Percentiles rank a stretch among this genome's conserved stretches.
Evolutionary conservation across 768 basidiomycete species (phyloP).

Genomic region (Mrakia gelida): DNA sequence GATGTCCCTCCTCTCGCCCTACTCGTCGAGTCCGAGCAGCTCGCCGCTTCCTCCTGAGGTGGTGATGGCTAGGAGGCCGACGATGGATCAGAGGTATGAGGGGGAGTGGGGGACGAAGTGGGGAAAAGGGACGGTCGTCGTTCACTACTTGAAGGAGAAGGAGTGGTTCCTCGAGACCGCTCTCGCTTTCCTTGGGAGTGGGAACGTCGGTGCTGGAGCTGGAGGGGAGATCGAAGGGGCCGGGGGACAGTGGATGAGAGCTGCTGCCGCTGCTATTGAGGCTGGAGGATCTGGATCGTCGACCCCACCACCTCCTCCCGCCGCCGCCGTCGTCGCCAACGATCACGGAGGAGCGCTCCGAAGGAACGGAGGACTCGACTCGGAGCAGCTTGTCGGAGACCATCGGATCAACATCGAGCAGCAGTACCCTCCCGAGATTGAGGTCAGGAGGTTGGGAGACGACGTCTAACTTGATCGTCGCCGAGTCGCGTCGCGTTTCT

Average conservation of each 20-base stretch:
- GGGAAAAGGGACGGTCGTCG: constrained; percentile 73
- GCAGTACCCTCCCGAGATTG: constrained; percentile 5
- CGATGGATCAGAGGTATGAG: constrained; percentile 25
- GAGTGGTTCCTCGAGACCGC: constrained; percentile 96
- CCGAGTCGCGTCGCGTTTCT: no score
- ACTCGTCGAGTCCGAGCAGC: constrained; percentile 14
- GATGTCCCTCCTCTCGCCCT: constrained; percentile 54
- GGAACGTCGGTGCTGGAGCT: neutral
- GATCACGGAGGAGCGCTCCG: neutral
- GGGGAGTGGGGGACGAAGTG: constrained; percentile 24
- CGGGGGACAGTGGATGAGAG: neutral
- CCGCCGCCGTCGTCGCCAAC: neutral
- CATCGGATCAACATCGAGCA: neutral
- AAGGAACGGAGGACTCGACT: neutral
- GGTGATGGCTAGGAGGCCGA: constrained; percentile 29
- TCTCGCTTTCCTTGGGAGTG: constrained; percentile 55
- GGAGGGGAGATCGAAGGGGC: neutral
- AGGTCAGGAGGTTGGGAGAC: neutral
- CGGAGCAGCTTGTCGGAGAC: neutral
- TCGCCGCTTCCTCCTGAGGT: constrained; percentile 19
- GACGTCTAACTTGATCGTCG: neutral
- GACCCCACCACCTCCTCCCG: neutral
- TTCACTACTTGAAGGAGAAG: constrained; percentile 95
- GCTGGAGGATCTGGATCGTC: neutral
- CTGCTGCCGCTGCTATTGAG: neutral